Conservation (phyloP, 23 red algal species). For the Chondrus crispus region DNA sequence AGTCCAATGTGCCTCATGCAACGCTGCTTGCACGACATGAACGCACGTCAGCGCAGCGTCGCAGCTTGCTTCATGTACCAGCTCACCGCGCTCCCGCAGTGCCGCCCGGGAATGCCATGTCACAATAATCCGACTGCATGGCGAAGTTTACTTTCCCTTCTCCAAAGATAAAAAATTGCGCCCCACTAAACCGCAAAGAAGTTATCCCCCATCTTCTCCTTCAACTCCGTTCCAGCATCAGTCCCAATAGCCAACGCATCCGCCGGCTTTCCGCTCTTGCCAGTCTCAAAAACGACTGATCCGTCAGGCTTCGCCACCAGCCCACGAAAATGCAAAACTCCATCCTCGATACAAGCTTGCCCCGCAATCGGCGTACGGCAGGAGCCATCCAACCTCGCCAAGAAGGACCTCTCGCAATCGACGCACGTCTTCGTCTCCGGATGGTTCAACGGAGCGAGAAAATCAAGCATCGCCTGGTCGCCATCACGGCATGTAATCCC, state of each 20-base stretch:
- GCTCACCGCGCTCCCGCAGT: no score
- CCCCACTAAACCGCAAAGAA: slow-evolving; percentile 76
- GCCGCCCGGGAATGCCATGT: no score
- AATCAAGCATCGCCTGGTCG: slow-evolving; percentile 63
- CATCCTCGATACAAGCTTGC: slow-evolving; percentile 75
- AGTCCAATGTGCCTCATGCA: no score
- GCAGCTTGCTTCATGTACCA: no score
- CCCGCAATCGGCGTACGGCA: slow-evolving; percentile 99
- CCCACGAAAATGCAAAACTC: slow-evolving; percentile 86
- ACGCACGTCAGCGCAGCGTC: no score
- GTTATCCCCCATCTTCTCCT: slow-evolving; percentile 77
- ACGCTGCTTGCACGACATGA: no score
- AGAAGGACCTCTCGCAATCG: slow-evolving; percentile 87
- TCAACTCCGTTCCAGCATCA: slow-evolving; percentile 87
- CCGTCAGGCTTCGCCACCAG: slow-evolving; percentile 95
- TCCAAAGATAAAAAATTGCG: no score
- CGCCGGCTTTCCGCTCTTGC: slow-evolving; percentile 33
- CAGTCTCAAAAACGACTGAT: slow-evolving; percentile 55
- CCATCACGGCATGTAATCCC: slow-evolving; percentile 85
- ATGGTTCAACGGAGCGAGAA: slow-evolving; percentile 74
- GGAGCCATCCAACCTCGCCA: slow-evolving; percentile 82
- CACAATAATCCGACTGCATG: no score
- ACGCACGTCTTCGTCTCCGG: slow-evolving; percentile 83
- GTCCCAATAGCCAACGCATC: slow-evolving; percentile 69
- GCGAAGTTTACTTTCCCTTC: no score